A percentile compares a stretch with the other conserved stretches of the same genome.
These are phyloP conservation scores for Davidsoniella australis DNA, from an alignment of 2,329 filamentous ascomycete genomes.

Conservation along the genomic window DNA sequence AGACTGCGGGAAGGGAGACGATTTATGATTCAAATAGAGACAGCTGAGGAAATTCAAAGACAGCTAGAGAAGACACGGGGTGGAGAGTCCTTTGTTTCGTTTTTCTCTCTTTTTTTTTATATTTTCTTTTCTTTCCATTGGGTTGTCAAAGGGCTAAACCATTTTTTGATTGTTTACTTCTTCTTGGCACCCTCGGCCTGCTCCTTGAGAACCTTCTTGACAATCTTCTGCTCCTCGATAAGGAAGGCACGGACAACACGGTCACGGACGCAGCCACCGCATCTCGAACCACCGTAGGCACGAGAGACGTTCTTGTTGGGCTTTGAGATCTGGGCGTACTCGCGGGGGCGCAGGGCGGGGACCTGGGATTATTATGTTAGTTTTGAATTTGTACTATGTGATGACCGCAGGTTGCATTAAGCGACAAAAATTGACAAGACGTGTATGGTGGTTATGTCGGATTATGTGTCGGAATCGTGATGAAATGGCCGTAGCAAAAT, in stretches of 20 bases:
- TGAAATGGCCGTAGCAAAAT: no score
- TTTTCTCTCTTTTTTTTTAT: slow-evolving; percentile 11
- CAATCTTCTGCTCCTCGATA: slow-evolving; percentile 99
- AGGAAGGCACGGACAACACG: slow-evolving; percentile 95
- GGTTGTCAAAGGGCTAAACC: slow-evolving; percentile 11
- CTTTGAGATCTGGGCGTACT: slow-evolving; percentile 93
- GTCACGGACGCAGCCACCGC: slow-evolving; percentile 96
- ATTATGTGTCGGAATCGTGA: no score
- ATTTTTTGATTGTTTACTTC: slow-evolving; percentile 40
- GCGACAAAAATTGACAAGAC: no score
- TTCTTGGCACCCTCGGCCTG: slow-evolving; percentile 59
- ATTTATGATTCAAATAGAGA: neutral
- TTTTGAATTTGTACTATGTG: neutral
- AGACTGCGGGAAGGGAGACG: no score
- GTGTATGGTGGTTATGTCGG: neutral
- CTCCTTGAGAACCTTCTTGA: slow-evolving; percentile 99
- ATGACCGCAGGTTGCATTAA: neutral
- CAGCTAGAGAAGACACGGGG: slow-evolving; percentile 15
- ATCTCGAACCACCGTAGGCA: slow-evolving; percentile 96
- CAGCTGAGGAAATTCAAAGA: slow-evolving; percentile 20
- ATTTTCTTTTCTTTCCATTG: slow-evolving; percentile 6
- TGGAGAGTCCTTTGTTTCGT: slow-evolving; percentile 9
- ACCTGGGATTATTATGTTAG: slow-evolving; percentile 34
- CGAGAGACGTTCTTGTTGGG: slow-evolving; percentile 99
- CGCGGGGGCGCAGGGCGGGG: slow-evolving; percentile 91